Evolutionary conservation across 164 flowering plant genomes (phyloP).

Genomic region (Vitis rotundifolia): DNA sequence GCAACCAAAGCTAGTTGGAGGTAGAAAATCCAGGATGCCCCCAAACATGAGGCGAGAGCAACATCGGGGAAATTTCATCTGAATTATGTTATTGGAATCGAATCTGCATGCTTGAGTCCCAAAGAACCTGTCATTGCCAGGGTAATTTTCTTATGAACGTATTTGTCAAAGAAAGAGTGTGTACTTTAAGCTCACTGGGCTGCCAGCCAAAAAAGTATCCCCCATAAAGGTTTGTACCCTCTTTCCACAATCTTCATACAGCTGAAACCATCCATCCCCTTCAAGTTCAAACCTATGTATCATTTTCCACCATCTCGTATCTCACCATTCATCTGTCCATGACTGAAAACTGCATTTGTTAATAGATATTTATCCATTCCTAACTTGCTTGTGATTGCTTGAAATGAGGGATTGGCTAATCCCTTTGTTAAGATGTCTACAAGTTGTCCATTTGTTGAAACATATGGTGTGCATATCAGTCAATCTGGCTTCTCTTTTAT

Average conservation of each 20-base stretch:
- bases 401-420: no score
- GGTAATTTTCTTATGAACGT: constrained; percentile 63
- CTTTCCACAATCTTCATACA: constrained; percentile 50
- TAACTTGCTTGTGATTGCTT: no score
- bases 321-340: constrained; percentile 58
- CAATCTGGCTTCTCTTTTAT: no score
- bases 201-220: constrained; percentile 60
- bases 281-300: constrained; percentile 55
- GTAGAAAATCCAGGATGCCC: constrained; percentile 56
- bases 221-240: constrained; percentile 62
- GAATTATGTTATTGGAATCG: no score
- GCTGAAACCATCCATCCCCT: constrained; percentile 47
- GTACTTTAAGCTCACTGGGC: constrained; percentile 64
- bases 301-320: constrained; percentile 64
- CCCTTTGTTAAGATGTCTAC: no score
- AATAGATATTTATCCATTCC: constrained; percentile 1
- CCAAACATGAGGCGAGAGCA: constrained; percentile 24
- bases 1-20: constrained; percentile 39
- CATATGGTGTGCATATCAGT: no score
- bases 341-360: constrained; percentile 55
- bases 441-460: no score
- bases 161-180: constrained; percentile 69
- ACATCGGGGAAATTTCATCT: background rate
- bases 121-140: constrained; percentile 56
- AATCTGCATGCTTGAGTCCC: constrained; percentile 49